Conservation (phyloP, 495 filamentous ascomycete genomes). For the Bombardia bombarda region DNA sequence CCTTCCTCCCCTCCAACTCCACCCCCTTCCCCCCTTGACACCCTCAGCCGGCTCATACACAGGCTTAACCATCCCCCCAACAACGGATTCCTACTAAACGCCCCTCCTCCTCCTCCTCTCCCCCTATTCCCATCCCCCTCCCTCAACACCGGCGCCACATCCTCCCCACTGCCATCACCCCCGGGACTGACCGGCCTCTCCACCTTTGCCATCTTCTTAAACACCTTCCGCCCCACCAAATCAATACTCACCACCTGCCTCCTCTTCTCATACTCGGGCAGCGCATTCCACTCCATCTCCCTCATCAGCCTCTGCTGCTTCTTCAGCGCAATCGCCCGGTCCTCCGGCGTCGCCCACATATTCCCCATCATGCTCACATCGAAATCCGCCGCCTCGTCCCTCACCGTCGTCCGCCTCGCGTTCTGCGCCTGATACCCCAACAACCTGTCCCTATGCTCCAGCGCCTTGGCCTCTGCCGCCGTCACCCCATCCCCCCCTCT, state of each 20-base stretch:
- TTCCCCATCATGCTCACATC: constrained; percentile 63
- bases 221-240: constrained; percentile 65
- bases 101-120: constrained; percentile 33
- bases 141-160: neutral
- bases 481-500: too few relatives aligned
- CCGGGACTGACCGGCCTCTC: constrained; percentile 44
- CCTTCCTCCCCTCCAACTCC: constrained; percentile 27
- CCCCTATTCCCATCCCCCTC: constrained; percentile 21
- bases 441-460: constrained; percentile 75
- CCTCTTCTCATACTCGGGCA: constrained; percentile 91
- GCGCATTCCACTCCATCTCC: constrained; percentile 84
- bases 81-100: constrained; percentile 79
- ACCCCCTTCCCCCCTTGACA: constrained; percentile 40
- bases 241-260: constrained; percentile 82
- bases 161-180: constrained; percentile 10
- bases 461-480: constrained; percentile 49
- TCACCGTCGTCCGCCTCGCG: constrained; percentile 75
- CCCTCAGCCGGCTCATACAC: too few relatives aligned
- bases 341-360: constrained; percentile 82
- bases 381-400: constrained; percentile 92
- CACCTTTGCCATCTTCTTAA: constrained; percentile 60
- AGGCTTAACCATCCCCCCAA: constrained; percentile 74
- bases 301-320: constrained; percentile 79
- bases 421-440: constrained; percentile 83
- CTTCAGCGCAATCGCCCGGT: constrained; percentile 81